Base-by-base conservation (phyloP, 1,139 yeast species). In the Candida albicans region DNA sequence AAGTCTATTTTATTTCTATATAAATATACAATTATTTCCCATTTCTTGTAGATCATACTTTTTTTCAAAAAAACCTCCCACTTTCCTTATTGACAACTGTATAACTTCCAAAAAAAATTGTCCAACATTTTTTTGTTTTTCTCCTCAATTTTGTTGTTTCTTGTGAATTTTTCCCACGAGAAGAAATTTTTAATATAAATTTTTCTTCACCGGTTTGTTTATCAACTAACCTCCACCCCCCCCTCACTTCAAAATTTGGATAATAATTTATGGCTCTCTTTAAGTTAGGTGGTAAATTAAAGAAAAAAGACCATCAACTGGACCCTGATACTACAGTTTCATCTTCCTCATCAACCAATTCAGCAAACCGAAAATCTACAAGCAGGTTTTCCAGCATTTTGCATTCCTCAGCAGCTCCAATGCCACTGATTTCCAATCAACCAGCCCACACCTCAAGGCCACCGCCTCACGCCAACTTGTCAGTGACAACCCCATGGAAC, bases 401-500 rank as follows among this genome's bases (percentile, higher is more conserved):
- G 25, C 30, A 22, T 15, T 30, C 41, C 31, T 5, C 45, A 22
- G 6, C 41, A 30, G 8, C 27, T 8, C 27, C 33, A 33, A 45
- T 45, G 48, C 48, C 48, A 26, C 44, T 35, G 42, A 40, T 45
- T 22, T 29, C 28, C 12, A 24, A 15, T 8, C 39, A 28, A 8
- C 33, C 37, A 15, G 29, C 13, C 29, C 39, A 40, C 35, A 33
- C 40, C 29, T 37, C 45, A 1, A 42, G 41, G 3, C 45, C 46
- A 11, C 50, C 52, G 7, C 47, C 49, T 32, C 30, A 37, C 25
- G 31, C 28, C 24, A 37, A 42, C 26, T 35, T 46, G 12, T 39
- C 44, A 11, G 56, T 51, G 6, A 47, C 61, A 49, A 62, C 84
- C 22, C 96, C 96, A 1, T 91, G 98, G 98, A 76, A 77, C 39